Base-by-base conservation (phyloP, 1,284 basidiomycete genomes). In the Xerocomus minutiporus region DNA sequence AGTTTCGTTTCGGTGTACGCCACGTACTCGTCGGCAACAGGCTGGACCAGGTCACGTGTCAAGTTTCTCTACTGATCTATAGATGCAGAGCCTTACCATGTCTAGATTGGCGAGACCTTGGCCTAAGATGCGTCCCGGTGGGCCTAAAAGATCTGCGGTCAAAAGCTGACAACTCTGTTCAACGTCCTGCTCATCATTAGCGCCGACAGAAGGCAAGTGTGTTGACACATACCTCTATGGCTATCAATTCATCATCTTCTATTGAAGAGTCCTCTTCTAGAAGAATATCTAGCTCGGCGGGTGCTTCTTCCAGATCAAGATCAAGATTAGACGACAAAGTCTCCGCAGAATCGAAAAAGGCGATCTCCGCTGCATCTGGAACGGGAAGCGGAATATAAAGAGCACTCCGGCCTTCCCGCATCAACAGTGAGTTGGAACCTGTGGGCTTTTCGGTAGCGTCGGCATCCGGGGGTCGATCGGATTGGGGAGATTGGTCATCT, bases 321-420 rank as follows among this genome's bases (percentile, higher is more conserved):
- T 52, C 46, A 25, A 11, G 8, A 39, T 31, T 11, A 25, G 44
- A 56, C n/a, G 38, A 44, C 12, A 5, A n/a, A 20, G 9, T 12
- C 13, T 51, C 36, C 35, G 46, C 25, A 8, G 43, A 29, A 40
- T 43, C 50, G 47, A 68, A 65, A 53, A 62, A 64, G 25, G 46
- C 15, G 20, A 53, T 28, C 36, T 64, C 64, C 15, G 17, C 41
- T 15, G 28, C 38, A 13, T 59, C 58, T 20, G 56, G 55, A 23
- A 52, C 43, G 29, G 61, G 64, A 50, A 67, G 64, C 1, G 59
- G 49, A 25, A 51, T 55, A 6, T 48, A n/a, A 35, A 59, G 42
- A 2, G 44, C 50, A 11, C 43, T 39, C 7, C 50, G 39, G 11
- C 49, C 53, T 23, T 51, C 35, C 15, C 39, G 46, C 34, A 15